Evolutionary conservation across 2,329 filamentous ascomycete genomes (phyloP), one percentile per base, ranked within the genome.

Genomic region (Aspergillus flavus): DNA sequence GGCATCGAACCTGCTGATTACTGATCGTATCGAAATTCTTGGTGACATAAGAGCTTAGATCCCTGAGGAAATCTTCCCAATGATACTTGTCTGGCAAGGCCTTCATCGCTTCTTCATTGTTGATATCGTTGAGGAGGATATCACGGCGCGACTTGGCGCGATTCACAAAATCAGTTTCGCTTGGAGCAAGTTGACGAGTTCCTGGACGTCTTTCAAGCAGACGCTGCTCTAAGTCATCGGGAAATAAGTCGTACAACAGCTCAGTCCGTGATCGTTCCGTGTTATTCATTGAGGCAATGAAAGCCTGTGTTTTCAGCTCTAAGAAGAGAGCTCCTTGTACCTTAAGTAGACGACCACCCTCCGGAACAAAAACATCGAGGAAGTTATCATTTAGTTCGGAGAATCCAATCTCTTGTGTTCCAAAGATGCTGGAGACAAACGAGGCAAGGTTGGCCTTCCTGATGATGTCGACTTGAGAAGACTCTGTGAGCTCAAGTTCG

Each of bases 281-380:
- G 69, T 83, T 85, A 66, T 85, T 83, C 70, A 87, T 80, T 4
- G 85, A 85, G 4, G 86, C 86, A 61, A 90, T 86, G 69, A 88
- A 90, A 16, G 87, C 86, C 72, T 90, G 88, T 1, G 88, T 89
- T 75, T 90, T 90, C 21, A 90, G 76, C 65, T 89, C 87, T 16
- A 90, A 80, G 67, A 85, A 88, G 30, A 90, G 77, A 16, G 84
- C 82, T 2, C 85, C 86, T 68, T 89, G 86, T 64, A 84, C 85
- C 68, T 87, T 87, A 23, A 87, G 75, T 26, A 90, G 73, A 12
- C 85, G 80, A 43, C 82, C 82, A 28, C 86, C 85, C 60, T 87
- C 83, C 0, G 86, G 84, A 10, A 89, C 85, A 71, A 90, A 90
- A 0, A 86, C 86, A 52, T 89, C 84, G 28, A 90, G 78, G 70